Evolutionary conservation across 108 stramenopile genomes (phyloP), one percentile per base, ranked within the genome.

Genomic region (Parmales sp.): DNA sequence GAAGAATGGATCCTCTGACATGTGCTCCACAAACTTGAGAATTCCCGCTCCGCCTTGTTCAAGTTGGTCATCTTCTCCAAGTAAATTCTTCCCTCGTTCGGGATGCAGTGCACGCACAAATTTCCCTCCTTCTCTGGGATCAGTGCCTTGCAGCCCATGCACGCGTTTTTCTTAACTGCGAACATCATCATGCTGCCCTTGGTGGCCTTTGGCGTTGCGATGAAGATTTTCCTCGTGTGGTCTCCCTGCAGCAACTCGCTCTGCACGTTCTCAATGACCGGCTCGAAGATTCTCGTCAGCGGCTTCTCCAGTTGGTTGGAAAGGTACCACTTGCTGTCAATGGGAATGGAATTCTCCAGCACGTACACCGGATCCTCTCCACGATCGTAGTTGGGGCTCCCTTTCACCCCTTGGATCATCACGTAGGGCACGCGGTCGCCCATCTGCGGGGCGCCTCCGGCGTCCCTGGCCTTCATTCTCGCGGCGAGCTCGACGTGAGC

Each of bases 361-460:
- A 96, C 95, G 66, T 88, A 99, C 69, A 99, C 90, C 0, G 98
- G 98, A 77, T 99, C 98, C 68, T 99, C 98, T 7, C 86, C 88
- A 76, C 95, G 92, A 75, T 95, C 92, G 64, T 90, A 99, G 25
- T 86, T 95, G 26, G 91, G 86, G 18, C 93, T 88, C 37, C 90
- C 91, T 78, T 95, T 98, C 19, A 86, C 86, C 46, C 86, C 95
- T 45, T 96, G 91, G 65, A 98, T 92, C 64, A 99, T 98, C 23
- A 99, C 96, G 78, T 99, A 99, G 4, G 98, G 95, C n/a, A 99
- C 96, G 67, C 98, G 98, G 79, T 99, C 98, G 46, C 98, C 98
- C 82, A 99, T 91, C 65, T 93, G 93, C 0, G 98, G 98, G 20
- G 98, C 98, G 2, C 90, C 90, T 60, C 98, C 98, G 13, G 94